Conservation (phyloP, 2,329 filamentous ascomycete species). For the Trichoderma guizhouense region DNA sequence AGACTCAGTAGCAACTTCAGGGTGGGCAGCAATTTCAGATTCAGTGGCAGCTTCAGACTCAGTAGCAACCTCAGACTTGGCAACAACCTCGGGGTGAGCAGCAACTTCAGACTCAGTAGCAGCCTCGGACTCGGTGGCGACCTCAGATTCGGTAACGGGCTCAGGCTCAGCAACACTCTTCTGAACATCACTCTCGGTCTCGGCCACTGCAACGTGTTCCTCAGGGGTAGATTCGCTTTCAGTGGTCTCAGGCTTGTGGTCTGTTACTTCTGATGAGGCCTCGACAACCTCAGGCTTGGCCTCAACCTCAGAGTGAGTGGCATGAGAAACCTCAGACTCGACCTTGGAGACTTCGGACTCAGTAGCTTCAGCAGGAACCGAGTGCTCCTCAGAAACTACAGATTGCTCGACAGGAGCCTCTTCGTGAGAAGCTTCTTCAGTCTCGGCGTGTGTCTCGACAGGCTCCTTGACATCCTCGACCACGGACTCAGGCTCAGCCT, state of each 20-base stretch:
- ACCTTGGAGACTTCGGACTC: constrained; percentile 3
- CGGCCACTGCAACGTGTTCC: constrained; percentile 2
- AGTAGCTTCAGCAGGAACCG: background rate
- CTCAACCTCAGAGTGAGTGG: constrained; percentile 20
- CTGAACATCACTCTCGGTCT: background rate
- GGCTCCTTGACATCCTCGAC: background rate
- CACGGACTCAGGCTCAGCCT: background rate
- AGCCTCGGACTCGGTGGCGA: background rate
- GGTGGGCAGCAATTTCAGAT: background rate
- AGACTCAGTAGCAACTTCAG: background rate
- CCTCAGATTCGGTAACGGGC: background rate
- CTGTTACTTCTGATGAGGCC: constrained; percentile 21
- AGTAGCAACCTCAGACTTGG: background rate
- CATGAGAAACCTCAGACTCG: constrained; percentile 13
- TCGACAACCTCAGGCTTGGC: constrained; percentile 2
- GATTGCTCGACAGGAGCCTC: background rate
- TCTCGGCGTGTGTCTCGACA: background rate
- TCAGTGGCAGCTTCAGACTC: background rate
- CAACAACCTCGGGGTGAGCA: constrained; percentile 5
- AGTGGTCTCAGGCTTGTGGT: constrained; percentile 18
- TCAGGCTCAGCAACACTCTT: constrained; percentile 4
- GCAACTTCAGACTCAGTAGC: constrained; percentile 18
- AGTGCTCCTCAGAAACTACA: background rate
- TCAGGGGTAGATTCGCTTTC: background rate
- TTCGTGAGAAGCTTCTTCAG: background rate